Evolutionary conservation across 75 land plant genomes (phyloP).

Genomic region (Chamaecyparis obtusa): DNA sequence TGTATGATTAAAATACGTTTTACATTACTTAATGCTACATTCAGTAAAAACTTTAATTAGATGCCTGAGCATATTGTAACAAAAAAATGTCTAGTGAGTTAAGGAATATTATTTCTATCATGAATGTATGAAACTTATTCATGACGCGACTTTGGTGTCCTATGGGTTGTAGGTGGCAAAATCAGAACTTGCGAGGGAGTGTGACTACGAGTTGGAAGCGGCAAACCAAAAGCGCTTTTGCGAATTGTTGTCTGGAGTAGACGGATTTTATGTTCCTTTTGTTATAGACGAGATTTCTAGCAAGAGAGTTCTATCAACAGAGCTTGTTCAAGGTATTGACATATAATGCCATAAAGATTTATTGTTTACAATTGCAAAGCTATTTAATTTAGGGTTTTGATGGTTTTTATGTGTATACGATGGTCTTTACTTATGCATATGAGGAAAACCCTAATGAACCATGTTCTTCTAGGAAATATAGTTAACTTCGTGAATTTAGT

Average conservation of each 20-base stretch:
- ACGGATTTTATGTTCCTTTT: slow-evolving; percentile 86
- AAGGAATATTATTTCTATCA: neutral
- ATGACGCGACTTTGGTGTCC: neutral
- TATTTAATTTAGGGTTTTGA: neutral
- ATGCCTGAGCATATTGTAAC: neutral
- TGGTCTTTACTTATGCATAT: neutral
- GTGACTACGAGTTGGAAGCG: slow-evolving; percentile 90
- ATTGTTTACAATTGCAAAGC: neutral
- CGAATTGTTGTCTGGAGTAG: slow-evolving; percentile 40
- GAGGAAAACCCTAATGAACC: neutral
- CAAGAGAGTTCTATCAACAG: slow-evolving; percentile 85
- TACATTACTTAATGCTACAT: neutral
- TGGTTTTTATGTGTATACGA: neutral
- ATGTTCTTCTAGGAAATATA: neutral
- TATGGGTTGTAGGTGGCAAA: slow-evolving; percentile 74
- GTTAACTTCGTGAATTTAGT: neutral
- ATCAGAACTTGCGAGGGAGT: slow-evolving; percentile 94
- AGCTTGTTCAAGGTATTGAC: slow-evolving; percentile 81
- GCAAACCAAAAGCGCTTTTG: slow-evolving; percentile 77
- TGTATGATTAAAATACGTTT: neutral
- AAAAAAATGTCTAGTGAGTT: neutral
- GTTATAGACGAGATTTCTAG: slow-evolving; percentile 82
- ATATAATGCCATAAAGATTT: neutral
- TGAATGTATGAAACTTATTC: neutral
- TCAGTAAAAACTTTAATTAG: neutral